Evolutionary conservation across 345 rosid species (phyloP), one percentile per base, ranked within the genome.

Genomic region (Erodium maritimum): DNA sequence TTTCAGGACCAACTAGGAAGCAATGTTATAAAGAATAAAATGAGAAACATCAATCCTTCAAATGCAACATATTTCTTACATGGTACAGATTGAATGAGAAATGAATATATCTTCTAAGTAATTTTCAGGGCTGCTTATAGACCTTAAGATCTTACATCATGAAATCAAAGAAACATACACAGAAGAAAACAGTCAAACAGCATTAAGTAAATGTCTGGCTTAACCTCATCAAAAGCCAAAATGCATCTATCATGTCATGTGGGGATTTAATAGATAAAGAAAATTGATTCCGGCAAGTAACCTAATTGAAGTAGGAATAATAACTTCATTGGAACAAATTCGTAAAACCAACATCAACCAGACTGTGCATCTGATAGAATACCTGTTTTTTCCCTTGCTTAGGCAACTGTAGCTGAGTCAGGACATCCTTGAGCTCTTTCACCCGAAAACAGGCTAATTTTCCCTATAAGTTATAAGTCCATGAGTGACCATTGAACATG

Each of bases 381-480:
- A 75, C 80, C 80, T 75, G 80, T 54, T 75, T 75, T 55, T 34
- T 69, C 60, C 80, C 80, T 33, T 71, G 76, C 63, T 72, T 75
- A 57, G 71, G 58, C 54, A 75, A 67, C 33, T 76, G 69, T 33
- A 75, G 55, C 65, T 56, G 65, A 20, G 62, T 53, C 5, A 75
- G 66, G 19, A 75, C 71, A 57, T 72, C 80, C 71, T 71, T 75
- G 22, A 75, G 73, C 67, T 75, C 79, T 54, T 71, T 75, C 54
- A 75, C 53, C 33, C 79, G 68, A 55, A 75, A 75, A 52, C 46
- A 57, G 10, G 58, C 62, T 69, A 75, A 66, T 64, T 75, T 66
- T 19, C 29, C 59, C 80, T 75, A 24, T 70, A 42, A 7, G 16
- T 42, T 42, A 42, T 2, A 42, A 42, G 48, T 29, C 3, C 8